Evolutionary conservation across 169 alveolate species (phyloP), one percentile per base, ranked within the genome.

Genomic region (Plasmodium yoelii): DNA sequence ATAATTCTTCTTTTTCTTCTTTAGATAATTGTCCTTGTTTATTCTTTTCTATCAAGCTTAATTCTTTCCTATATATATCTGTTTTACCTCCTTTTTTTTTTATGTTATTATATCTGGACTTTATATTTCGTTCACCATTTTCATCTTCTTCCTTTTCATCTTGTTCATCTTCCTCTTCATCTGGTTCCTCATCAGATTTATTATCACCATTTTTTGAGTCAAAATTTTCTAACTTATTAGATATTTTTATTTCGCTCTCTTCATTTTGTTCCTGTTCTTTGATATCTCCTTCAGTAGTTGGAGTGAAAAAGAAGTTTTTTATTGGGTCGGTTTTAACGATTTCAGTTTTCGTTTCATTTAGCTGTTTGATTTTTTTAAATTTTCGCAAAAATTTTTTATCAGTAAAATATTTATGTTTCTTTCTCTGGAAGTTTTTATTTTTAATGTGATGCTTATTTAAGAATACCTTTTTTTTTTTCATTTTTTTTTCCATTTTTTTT

Each of bases 351-450:
- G 61, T 24, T 22, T 44, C 90, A 51, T 65, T 59, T 5, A n/a
- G 9, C 19, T 65, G 22, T 67, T 44, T 69, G 10, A 24, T 42
- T 47, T 80, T 80, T 80, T 80, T 80, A 55, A 26, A 80, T 46
- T 80, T 80, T 15, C 90, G 57, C 7, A 80, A 82, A 67, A 80
- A 80, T 39, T 80, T 80, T n/a, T 80, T 71, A 59, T 80, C 90
- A 4, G 47, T 80, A 63, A n/a, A 75, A 49, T 75, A 75, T 28
- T 75, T 75, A n/a, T 63, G 61, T 49, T 75, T 75, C 55, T 75
- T 75, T 39, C 88, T 63, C 12, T 44, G 68, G 15, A 49, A 75
- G 65, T 63, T 75, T 63, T 75, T 75, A 49, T 61, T 75, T 55
- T 75, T 75, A 28, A 63, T 61, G 39, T 61, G 65, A n/a, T 63